These are phyloP conservation scores for Rhododendron simsii DNA, from an alignment of 148 eudicot genomes.

Conservation along the genomic window DNA sequence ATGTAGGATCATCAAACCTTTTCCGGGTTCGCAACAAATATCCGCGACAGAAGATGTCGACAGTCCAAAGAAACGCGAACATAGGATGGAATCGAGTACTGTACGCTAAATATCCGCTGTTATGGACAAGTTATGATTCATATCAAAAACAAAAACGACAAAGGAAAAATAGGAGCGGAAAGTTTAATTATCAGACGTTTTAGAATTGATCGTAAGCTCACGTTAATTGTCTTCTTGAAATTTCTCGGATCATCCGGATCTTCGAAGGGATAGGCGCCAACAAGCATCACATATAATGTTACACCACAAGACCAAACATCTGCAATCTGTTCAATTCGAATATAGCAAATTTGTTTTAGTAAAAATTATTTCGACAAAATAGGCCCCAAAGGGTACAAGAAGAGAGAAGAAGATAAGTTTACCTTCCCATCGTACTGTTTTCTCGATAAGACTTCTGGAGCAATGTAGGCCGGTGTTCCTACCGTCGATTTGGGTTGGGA, in stretches of 20 bases:
- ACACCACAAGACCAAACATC: constrained; percentile 99
- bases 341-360: not conserved
- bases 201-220: not conserved
- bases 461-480: constrained; percentile 50
- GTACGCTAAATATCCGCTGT: constrained; percentile 67
- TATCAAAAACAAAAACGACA: not conserved
- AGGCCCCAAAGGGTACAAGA: not conserved
- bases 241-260: constrained; percentile 72
- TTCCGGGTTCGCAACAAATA: constrained; percentile 67
- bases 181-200: constrained; percentile 10
- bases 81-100: constrained; percentile 57
- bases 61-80: constrained; percentile 59
- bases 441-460: constrained; percentile 45
- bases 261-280: constrained; percentile 88
- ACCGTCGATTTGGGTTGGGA: constrained; percentile 57
- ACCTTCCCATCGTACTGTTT: constrained; percentile 67
- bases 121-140: not conserved
- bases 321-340: constrained; percentile 51
- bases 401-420: not conserved
- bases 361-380: not conserved
- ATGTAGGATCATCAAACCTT: constrained; percentile 38
- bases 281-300: constrained; percentile 80
- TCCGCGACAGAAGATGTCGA: constrained; percentile 66
- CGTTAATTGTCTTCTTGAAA: constrained; percentile 44
- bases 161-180: not conserved